A percentile compares a stretch with the other conserved stretches of the same genome.
These are phyloP conservation scores for Aristolochia fimbriata DNA, from an alignment of 164 flowering plant genomes.

Conservation along the genomic window DNA sequence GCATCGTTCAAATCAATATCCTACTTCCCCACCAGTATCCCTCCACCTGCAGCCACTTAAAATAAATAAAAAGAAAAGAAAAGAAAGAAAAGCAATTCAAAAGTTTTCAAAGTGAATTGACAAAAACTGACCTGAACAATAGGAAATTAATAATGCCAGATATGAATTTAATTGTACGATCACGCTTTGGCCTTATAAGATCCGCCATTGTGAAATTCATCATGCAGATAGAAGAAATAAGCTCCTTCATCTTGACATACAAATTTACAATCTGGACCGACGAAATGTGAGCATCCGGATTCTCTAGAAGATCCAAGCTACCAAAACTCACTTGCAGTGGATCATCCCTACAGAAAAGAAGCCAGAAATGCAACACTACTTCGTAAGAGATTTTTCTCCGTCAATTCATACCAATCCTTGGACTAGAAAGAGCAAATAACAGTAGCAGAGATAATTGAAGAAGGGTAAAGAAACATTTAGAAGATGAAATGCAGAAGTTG, in stretches of 20 bases:
- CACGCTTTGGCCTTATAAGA: conserved; percentile 48
- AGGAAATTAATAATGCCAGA: conserved; percentile 62
- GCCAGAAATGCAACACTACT: not conserved
- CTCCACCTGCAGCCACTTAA: too few species aligned
- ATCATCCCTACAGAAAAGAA: conserved; percentile 52
- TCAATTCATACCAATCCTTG: not conserved
- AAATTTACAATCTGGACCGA: conserved; percentile 46
- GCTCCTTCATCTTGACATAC: conserved; percentile 40
- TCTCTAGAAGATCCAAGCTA: conserved; percentile 66
- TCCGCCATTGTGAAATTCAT: conserved; percentile 47
- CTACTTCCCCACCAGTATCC: too few species aligned
- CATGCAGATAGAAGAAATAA: conserved; percentile 47
- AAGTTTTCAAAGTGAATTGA: too few species aligned
- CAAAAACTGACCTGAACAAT: conserved; percentile 42
- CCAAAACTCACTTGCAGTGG: conserved; percentile 53
- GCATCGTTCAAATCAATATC: too few species aligned
- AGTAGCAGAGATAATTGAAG: not conserved
- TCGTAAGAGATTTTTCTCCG: not conserved
- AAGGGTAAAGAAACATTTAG: too few species aligned
- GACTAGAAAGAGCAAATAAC: not conserved
- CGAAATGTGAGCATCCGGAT: conserved; percentile 56
- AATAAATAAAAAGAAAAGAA: not conserved
- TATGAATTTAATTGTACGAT: conserved; percentile 43
- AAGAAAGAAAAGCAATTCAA: not conserved
- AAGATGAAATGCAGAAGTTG: too few species aligned